phyloP scores from a whole-genome alignment of 176 grass and related monocot genomes.

The Poa annua region DNA sequence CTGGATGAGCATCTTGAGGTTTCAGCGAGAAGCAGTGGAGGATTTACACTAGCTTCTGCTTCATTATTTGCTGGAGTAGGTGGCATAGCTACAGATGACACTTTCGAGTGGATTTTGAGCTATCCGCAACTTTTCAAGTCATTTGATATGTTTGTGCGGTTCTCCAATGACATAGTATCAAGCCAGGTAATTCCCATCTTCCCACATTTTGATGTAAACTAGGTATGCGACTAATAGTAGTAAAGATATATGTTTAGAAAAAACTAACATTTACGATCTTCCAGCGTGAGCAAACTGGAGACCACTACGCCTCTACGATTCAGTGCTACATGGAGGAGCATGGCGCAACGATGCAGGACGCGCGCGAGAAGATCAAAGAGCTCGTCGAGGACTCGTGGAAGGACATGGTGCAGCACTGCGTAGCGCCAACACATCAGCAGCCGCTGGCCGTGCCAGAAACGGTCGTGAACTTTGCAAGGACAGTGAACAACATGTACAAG shows the following conservation, averaged over 20 bases:
- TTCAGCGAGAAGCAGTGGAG: conserved; percentile 32
- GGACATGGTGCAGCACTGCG: conserved; percentile 37
- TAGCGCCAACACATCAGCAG: not conserved
- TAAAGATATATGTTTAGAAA: not conserved
- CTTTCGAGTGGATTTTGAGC: conserved; percentile 40
- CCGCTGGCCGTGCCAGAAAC: conserved; percentile 17
- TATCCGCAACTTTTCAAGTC: conserved; percentile 35
- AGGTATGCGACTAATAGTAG: not conserved
- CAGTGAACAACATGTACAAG: conserved; percentile 40
- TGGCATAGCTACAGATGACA: conserved; percentile 16
- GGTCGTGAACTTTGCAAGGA: conserved; percentile 41
- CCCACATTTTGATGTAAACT: not conserved
- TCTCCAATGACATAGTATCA: conserved; percentile 54
- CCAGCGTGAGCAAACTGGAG: conserved; percentile 47
- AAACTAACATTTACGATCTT: not conserved
- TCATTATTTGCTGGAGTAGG: conserved; percentile 44
- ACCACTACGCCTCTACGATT: conserved; percentile 34
- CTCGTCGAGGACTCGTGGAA: conserved; percentile 49
- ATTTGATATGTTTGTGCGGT: conserved; percentile 35
- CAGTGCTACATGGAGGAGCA: conserved; percentile 59
- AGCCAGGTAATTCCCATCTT: conserved; percentile 29
- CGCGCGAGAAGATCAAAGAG: conserved; percentile 41
- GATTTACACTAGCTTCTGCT: conserved; percentile 9
- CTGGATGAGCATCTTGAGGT: conserved; percentile 44
- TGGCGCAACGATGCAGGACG: conserved; percentile 1